A percentile compares a stretch with the other conserved stretches of the same genome.
Conservation (phyloP, 345 rosid genomes). For the Triadica sebifera region DNA sequence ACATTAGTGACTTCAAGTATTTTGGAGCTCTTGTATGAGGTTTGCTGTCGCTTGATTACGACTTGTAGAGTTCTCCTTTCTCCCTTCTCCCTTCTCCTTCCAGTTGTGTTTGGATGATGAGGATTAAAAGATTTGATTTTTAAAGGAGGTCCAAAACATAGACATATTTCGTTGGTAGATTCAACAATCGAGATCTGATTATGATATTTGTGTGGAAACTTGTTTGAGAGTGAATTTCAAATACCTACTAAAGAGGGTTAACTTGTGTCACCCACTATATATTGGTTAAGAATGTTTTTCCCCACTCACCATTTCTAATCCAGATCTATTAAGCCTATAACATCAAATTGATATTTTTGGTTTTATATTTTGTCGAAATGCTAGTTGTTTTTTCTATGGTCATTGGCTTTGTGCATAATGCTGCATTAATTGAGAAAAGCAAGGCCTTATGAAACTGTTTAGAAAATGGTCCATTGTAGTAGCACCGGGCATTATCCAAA, state of each 20-base stretch:
- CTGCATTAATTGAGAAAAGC: not conserved
- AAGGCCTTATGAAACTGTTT: not conserved
- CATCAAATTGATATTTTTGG: no score
- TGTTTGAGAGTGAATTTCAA: no score
- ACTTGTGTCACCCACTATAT: no score
- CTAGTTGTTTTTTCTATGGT: no score
- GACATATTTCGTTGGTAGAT: not conserved
- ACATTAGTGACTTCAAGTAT: constrained; percentile 61
- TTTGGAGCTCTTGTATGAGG: constrained; percentile 89
- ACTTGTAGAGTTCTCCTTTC: not conserved
- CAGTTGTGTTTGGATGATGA: not conserved
- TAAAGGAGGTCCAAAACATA: not conserved
- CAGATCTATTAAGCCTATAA: no score
- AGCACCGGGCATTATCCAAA: not conserved
- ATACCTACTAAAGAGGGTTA: no score
- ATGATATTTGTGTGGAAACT: not conserved
- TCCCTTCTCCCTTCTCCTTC: not conserved
- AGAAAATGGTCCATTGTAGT: not conserved
- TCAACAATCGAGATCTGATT: not conserved
- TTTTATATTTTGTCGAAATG: no score
- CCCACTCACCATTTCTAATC: no score
- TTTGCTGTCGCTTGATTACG: constrained; percentile 30
- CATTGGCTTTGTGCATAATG: no score
- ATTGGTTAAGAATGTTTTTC: no score
- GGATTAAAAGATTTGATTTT: not conserved